A percentile compares a stretch with the other conserved stretches of the same genome.
Evolutionary conservation across 495 filamentous ascomycete genomes (phyloP).

Genomic region (Hypomontagnella submonticulosa): DNA sequence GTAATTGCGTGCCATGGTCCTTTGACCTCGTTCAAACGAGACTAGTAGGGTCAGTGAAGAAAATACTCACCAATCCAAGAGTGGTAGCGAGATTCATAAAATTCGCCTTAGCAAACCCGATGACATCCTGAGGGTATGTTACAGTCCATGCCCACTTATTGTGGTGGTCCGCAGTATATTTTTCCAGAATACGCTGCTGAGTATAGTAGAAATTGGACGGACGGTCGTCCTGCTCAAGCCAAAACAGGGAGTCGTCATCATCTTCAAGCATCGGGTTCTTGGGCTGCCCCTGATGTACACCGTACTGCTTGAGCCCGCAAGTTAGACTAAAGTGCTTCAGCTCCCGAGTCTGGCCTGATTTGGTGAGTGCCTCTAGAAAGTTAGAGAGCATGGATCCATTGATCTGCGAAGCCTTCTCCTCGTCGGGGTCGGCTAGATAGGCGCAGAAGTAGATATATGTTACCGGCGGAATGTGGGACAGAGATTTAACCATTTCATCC

Average conservation of each 20-base stretch:
- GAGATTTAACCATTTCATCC: slow-evolving; percentile 55
- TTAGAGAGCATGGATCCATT: slow-evolving; percentile 61
- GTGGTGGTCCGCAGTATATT: slow-evolving; percentile 44
- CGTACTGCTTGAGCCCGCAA: slow-evolving; percentile 67
- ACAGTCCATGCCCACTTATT: slow-evolving; percentile 59
- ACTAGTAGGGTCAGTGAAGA: no score
- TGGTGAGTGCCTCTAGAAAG: slow-evolving; percentile 61
- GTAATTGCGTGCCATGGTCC: no score
- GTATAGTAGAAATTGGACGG: slow-evolving; percentile 62
- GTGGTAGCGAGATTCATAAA: slow-evolving; percentile 67
- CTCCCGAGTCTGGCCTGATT: slow-evolving; percentile 53
- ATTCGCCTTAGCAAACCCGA: slow-evolving; percentile 60
- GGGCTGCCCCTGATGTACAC: slow-evolving; percentile 65
- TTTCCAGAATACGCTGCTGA: slow-evolving; percentile 58
- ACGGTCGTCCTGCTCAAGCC: slow-evolving; percentile 48
- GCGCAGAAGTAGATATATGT: slow-evolving; percentile 62
- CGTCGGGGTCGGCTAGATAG: slow-evolving; percentile 57
- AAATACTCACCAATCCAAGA: slow-evolving; percentile 52
- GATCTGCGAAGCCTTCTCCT: slow-evolving; percentile 57
- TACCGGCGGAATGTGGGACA: slow-evolving; percentile 55
- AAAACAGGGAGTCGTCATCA: slow-evolving; percentile 48
- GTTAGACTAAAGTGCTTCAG: slow-evolving; percentile 65
- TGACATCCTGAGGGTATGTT: slow-evolving; percentile 66
- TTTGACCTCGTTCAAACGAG: no score
- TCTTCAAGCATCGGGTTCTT: slow-evolving; percentile 61